Base-by-base conservation (phyloP, 2,329 filamentous ascomycete species). In the Pseudogymnoascus sp. region DNA sequence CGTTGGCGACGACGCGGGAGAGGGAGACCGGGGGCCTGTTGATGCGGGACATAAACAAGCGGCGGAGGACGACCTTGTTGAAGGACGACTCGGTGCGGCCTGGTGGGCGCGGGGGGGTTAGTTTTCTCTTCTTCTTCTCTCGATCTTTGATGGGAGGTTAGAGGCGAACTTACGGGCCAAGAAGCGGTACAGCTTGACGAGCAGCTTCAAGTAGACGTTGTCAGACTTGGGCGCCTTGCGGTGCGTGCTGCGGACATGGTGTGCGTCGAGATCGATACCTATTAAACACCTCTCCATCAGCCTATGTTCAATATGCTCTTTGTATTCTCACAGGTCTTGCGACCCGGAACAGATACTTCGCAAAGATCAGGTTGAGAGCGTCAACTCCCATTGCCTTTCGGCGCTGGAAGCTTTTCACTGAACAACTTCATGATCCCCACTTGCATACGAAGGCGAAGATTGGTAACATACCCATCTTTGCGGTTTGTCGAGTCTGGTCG, bases 111-210 rank as follows among this genome's bases (percentile, higher is more conserved):
- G 44, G 61, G 58, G 64, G 63, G 54, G 39, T 60, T 65, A 29
- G 40, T 15, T 13, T 2, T 17, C 36, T 44, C 17, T 3, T 24
- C 13, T 24, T 37, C n/a, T 15, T 6, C 13, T 35, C 33, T 35
- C 3, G 37, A 35, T 11, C 10, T 37, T 4, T 36, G 13, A 5
- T 37, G 35, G 11, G 35, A 15, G 35, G n/a, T 37, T 5, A 13
- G 13, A 5, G 13, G 33, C 24, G 7, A 39, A 87, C 88, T 80
- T 90, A 95, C 92, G 90, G 75, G 91, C 87, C 78, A 96, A 82
- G 86, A 96, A 96, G 84, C 90, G 89, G 85, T 96, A 96, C 61
- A 96, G 89, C 88, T 97, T 97, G 80, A 97, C 92, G 77, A 97
- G 84, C 77, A 97, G 86, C 85, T 93, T 93, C 72, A 96, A 84